Evolutionary conservation across 1,284 basidiomycete species (phyloP).

Genomic region (Pseudozyma tsukubaensis): DNA sequence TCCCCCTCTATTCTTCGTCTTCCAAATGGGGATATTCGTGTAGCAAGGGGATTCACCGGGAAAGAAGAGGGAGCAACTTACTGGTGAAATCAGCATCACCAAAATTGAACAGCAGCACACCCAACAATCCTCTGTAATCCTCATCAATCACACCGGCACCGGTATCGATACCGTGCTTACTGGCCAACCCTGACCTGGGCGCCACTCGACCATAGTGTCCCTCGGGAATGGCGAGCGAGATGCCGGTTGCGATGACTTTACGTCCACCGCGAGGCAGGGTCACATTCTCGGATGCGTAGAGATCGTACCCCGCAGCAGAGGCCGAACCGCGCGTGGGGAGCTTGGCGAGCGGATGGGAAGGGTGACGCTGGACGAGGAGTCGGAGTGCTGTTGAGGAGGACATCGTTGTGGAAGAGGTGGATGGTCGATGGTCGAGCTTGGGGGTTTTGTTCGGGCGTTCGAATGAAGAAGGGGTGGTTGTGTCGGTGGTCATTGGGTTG

Average conservation of each 20-base stretch:
- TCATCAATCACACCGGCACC: constrained; percentile 96
- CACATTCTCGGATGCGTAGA: constrained; percentile 78
- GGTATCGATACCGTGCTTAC: constrained; percentile 95
- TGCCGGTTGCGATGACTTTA: constrained; percentile 86
- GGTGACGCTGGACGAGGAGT: constrained; percentile 86
- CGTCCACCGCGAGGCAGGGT: constrained; percentile 74
- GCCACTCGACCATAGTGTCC: constrained; percentile 97
- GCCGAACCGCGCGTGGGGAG: constrained; percentile 88
- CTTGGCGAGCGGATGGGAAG: constrained; percentile 77
- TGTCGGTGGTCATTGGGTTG: constrained; percentile 11
- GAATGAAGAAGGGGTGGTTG: background rate
- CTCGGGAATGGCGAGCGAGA: constrained; percentile 89
- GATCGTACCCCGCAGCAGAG: constrained; percentile 90
- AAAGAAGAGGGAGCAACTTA: no score
- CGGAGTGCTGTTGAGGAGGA: constrained; percentile 39
- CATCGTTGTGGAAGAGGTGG: background rate
- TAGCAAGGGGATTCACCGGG: no score
- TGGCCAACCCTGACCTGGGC: constrained; percentile 90
- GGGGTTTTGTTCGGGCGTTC: constrained; percentile 14
- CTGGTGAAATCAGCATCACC: constrained; percentile 85
- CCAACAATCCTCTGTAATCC: constrained; percentile 91
- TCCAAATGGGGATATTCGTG: background rate
- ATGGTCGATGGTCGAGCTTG: constrained; percentile 27
- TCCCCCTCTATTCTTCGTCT: background rate
- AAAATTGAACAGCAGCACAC: constrained; percentile 94